Base-by-base conservation (phyloP, 192 early-diverging fungal species). In the Umbelopsis sp. region DNA sequence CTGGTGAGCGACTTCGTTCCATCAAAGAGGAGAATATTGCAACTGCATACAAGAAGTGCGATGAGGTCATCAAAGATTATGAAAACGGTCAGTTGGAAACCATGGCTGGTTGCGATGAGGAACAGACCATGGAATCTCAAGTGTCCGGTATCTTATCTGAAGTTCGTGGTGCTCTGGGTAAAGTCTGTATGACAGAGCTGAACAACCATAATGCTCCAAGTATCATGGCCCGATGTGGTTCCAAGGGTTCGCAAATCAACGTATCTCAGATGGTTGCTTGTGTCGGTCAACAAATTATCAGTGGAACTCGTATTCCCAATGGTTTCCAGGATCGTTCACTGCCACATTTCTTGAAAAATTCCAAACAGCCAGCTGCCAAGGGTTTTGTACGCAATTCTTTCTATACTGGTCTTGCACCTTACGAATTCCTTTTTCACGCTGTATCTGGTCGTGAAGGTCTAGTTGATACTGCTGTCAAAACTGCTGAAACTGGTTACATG, bases 261-360 rank as follows among this genome's bases (percentile, higher is more conserved):
- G 97, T 98, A 71, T 98, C 94, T 27, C 98, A 99, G 77, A 99
- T 99, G 98, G 94, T 98, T 74, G 96, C 97, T 69, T 97, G 95
- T 90, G 98, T 99, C 69, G 98, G 97, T 71, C 98, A 99, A 83
- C 98, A 99, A 77, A 98, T 98, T 90, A 95, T 99, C 78, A 94
- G 91, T 77, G 94, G 94, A 55, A 91, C 82, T 68, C 96, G 98
- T 88, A 93, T 99, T 76, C 93, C 93, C 15, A 88, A 98, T 78
- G 98, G 98, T 53, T 99, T 99, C 77, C 91, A 92, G 47, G 96
- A 99, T 80, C 91, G 98, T 65, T 94, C 96, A 1, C 78, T 99
- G 72, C 98, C 98, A 16, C 95, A 97, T 81, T 99, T 98, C 80
- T 87, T 92, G 47, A 98, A 97, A 78, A 87, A 94, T 70, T 96